Conservation (phyloP, 768 basidiomycete species). For the Neoboletus subvelutipes region DNA sequence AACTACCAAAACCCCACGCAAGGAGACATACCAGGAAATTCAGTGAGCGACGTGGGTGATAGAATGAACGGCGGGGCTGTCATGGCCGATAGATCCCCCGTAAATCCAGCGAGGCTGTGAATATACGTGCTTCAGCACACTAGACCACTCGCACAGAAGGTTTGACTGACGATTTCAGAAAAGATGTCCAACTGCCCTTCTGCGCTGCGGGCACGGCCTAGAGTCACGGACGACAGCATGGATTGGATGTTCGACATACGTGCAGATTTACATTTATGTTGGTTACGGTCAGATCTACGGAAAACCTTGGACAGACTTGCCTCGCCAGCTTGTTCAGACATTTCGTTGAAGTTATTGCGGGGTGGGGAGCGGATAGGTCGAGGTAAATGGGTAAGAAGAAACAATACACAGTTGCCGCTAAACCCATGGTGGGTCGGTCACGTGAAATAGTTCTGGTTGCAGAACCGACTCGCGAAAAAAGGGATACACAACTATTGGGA, state of each 20-base stretch:
- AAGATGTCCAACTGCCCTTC: slow-evolving; percentile 84
- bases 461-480: not conserved
- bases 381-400: slow-evolving; percentile 8
- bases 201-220: slow-evolving; percentile 80
- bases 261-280: slow-evolving; percentile 32
- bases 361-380: slow-evolving; percentile 6
- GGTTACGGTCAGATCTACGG: slow-evolving; percentile 24
- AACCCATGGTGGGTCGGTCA: slow-evolving; percentile 11
- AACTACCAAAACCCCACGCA: not conserved
- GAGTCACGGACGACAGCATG: slow-evolving; percentile 21
- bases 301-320: slow-evolving; percentile 30
- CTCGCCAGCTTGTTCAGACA: slow-evolving; percentile 45
- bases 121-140: slow-evolving; percentile 3
- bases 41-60: slow-evolving; percentile 86
- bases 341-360: slow-evolving; percentile 13
- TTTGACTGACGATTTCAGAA: slow-evolving; percentile 79
- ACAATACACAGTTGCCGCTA: not conserved
- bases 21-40: slow-evolving; percentile 72
- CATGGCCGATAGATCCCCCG: slow-evolving; percentile 82
- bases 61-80: slow-evolving; percentile 92
- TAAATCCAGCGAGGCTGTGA: slow-evolving; percentile 75
- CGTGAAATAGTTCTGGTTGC: slow-evolving; percentile 15
- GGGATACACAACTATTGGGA: slow-evolving; percentile 8
- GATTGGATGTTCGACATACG: slow-evolving; percentile 33
- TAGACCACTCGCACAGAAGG: not conserved